A percentile compares a stretch with the other conserved stretches of the same genome.
Evolutionary conservation across 176 grass and related monocot species (phyloP).

Genomic region (Oryza coarctata): DNA sequence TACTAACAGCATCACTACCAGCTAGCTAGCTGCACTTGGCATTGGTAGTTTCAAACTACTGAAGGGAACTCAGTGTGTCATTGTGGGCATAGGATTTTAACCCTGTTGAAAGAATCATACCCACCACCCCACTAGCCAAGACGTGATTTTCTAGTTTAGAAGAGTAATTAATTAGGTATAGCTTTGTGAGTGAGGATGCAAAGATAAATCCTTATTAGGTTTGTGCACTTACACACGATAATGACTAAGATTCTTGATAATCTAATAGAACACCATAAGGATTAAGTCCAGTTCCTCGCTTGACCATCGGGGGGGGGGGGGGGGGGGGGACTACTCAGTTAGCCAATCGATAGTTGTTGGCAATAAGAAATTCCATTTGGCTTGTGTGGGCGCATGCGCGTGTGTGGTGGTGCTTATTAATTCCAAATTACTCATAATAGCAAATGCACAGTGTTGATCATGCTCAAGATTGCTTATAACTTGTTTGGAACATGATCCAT

Average conservation of each 20-base stretch:
- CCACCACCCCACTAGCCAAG: not conserved
- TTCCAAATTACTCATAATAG: not conserved
- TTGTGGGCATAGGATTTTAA: too few relatives aligned
- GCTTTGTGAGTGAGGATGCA: not conserved
- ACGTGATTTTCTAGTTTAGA: not conserved
- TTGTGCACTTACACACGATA: not conserved
- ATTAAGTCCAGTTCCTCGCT: too few relatives aligned
- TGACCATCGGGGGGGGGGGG: too few relatives aligned
- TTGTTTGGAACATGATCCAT: not conserved
- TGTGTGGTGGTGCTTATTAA: not conserved
- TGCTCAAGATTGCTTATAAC: not conserved
- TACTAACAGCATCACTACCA: too few relatives aligned
- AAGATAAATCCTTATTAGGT: not conserved
- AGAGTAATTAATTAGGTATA: not conserved
- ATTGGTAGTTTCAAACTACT: too few relatives aligned
- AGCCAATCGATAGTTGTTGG: not conserved
- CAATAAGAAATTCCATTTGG: not conserved
- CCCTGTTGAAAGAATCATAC: too few relatives aligned
- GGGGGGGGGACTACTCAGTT: not conserved
- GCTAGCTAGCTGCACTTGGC: too few relatives aligned
- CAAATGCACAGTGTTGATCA: not conserved
- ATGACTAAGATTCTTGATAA: not conserved
- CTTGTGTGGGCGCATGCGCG: too few relatives aligned
- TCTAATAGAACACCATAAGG: not conserved
- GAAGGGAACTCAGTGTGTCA: too few relatives aligned